Evolutionary conservation across 2,329 filamentous ascomycete species (phyloP).

Genomic region (Pseudogymnoascus sp.): DNA sequence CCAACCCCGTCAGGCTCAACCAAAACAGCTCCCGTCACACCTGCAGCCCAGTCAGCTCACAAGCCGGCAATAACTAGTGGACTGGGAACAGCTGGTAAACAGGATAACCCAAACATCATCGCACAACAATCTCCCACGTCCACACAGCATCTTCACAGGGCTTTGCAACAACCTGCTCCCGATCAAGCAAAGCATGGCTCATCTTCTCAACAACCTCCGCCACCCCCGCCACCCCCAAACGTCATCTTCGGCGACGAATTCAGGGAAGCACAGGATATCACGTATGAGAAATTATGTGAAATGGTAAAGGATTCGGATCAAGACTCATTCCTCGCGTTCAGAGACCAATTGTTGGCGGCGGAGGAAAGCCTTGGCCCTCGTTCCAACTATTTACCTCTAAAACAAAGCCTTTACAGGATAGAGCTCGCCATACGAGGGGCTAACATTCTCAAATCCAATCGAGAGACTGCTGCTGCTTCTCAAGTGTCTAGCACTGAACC

Average conservation of each 20-base stretch:
- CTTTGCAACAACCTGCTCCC: background rate
- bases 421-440: background rate
- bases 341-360: background rate
- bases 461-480: background rate
- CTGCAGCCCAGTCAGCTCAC: background rate
- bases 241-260: background rate
- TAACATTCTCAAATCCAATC: background rate
- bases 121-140: background rate
- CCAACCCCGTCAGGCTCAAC: background rate
- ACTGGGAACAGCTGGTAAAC: background rate
- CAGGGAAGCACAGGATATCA: background rate
- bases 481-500: background rate
- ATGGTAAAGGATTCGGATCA: background rate
- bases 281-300: background rate
- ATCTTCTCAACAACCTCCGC: background rate
- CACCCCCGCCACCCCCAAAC: background rate
- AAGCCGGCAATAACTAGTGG: background rate
- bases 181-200: background rate
- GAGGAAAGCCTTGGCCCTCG: background rate
- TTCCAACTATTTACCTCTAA: background rate
- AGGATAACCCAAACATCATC: background rate
- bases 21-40: too few relatives aligned
- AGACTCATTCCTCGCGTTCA: background rate
- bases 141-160: background rate
- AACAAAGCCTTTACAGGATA: background rate